These are phyloP conservation scores for Boletus mariae DNA, from an alignment of 1,284 basidiomycete genomes.

Conservation along the genomic window DNA sequence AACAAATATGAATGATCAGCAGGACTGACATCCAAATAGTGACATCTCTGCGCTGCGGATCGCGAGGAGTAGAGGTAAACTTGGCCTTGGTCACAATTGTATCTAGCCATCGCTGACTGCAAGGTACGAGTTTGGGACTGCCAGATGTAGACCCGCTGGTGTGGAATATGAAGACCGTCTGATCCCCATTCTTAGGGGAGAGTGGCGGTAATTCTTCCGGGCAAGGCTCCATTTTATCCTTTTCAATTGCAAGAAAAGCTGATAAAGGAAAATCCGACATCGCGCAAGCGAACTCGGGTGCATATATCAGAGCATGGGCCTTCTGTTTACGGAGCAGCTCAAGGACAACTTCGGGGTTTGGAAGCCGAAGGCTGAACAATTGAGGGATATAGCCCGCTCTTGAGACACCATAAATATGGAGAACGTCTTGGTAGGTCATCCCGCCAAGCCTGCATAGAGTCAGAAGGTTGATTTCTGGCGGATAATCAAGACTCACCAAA, in stretches of 20 bases:
- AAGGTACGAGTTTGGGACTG: constrained; percentile 68
- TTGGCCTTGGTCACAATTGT: constrained; percentile 53
- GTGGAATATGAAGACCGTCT: constrained; percentile 64
- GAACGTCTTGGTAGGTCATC: constrained; percentile 60
- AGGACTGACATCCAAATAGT: constrained; percentile 58
- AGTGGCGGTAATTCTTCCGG: constrained; percentile 45
- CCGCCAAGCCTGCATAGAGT: constrained; percentile 54
- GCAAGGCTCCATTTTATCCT: constrained; percentile 36
- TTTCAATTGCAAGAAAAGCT: constrained; percentile 42
- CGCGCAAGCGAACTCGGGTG: constrained; percentile 42
- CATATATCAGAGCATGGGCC: constrained; percentile 60
- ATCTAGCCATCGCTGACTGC: constrained; percentile 59
- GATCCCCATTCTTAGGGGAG: constrained; percentile 40
- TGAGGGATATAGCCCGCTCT: constrained; percentile 72
- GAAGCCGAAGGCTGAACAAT: constrained; percentile 65
- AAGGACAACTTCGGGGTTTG: constrained; percentile 62
- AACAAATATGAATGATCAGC: constrained; percentile 14
- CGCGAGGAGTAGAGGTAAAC: constrained; percentile 47
- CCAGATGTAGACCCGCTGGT: constrained; percentile 74
- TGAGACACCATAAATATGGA: constrained; percentile 69
- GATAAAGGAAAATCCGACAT: constrained; percentile 45
- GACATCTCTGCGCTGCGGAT: constrained; percentile 56
- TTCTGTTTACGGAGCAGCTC: constrained; percentile 57
- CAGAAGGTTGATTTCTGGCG: constrained; percentile 5
- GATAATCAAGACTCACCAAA: constrained; percentile 48